Evolutionary conservation across 1,139 yeast species (phyloP).

Genomic region (Ogataea hybrid): DNA sequence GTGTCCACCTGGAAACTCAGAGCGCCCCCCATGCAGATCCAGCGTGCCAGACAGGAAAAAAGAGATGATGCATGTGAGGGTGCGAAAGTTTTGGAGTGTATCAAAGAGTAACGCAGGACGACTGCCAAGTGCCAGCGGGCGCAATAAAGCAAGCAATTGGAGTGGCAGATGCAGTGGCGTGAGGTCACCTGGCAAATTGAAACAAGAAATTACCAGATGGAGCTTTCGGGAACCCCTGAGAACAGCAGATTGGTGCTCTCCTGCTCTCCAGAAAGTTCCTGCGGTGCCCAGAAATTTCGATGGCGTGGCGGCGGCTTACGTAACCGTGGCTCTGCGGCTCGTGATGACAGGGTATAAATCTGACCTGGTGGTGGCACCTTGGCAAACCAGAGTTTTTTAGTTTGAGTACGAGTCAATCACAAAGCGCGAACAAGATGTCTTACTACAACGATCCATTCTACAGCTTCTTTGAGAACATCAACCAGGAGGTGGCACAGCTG

Average conservation of each 20-base stretch:
- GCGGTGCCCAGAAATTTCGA: constrained; percentile 8
- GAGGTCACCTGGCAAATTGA: neutral
- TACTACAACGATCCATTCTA: constrained; percentile 38
- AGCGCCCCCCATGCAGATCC: no score
- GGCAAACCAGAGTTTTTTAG: neutral
- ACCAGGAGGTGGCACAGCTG: constrained; percentile 38
- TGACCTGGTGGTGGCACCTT: neutral
- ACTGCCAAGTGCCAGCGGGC: no score
- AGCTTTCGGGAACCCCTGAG: neutral
- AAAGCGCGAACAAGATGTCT: constrained; percentile 7
- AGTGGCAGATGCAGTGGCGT: no score
- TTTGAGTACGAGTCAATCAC: neutral
- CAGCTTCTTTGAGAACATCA: constrained; percentile 40
- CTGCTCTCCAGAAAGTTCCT: neutral
- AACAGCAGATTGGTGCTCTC: neutral
- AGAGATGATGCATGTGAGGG: no score
- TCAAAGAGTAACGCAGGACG: no score
- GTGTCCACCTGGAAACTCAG: no score
- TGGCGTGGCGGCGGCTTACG: constrained; percentile 6
- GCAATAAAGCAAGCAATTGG: no score
- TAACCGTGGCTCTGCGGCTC: constrained; percentile 6
- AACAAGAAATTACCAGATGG: neutral
- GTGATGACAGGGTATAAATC: constrained; percentile 1
- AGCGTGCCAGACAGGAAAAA: no score
- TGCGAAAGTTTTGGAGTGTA: no score